Evolutionary conservation across 495 filamentous ascomycete genomes (phyloP), one percentile per base, ranked within the genome.

Genomic region (Letharia columbiana): DNA sequence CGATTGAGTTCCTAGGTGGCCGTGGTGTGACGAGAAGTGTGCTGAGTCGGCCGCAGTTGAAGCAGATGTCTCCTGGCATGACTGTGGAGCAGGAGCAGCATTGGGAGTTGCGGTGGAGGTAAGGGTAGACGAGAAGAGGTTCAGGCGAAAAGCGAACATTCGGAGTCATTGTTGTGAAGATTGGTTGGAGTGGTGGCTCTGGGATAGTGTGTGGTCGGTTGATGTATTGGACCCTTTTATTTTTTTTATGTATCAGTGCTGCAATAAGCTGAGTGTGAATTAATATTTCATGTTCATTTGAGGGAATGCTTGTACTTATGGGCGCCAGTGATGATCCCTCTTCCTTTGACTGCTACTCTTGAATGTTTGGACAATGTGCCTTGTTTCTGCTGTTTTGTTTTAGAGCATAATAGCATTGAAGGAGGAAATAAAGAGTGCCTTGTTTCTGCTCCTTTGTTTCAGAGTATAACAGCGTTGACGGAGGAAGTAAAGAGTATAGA

Each of bases 61-160:
- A 65, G 52, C 63, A 65, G 2, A 65, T 65, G 11, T 65, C 63
- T 10, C 63, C 56, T 13, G 54, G 56, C 33, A 47, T 60, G 56
- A 59, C 56, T 5, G 63, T 40, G 10, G 41, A 20, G 42, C 63
- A 65, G 54, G 41, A 65, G 8, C 33, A 3, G 18, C 54, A 65
- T 39, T 39, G 42, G 2, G 12, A 33, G 15, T 65, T 33, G 23
- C 31, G 31, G 33, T 49, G 42, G 18, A 47, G 20, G 20, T 17
- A 3, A 9, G 28, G 63, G 41, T 58, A 58, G 13, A 65, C 17
- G 5, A 47, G 37, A 15, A 37, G 42, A 17, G 63, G 31, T 15
- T 17, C 3, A 11, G 47, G 62, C 10, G 62, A 54, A 7, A 7
- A 2, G 49, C 6, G 47, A 28, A 17, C n/a, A 6, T 2, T 39